Conservation (phyloP, 1,139 yeast genomes). For the Protomyces inundatus region DNA sequence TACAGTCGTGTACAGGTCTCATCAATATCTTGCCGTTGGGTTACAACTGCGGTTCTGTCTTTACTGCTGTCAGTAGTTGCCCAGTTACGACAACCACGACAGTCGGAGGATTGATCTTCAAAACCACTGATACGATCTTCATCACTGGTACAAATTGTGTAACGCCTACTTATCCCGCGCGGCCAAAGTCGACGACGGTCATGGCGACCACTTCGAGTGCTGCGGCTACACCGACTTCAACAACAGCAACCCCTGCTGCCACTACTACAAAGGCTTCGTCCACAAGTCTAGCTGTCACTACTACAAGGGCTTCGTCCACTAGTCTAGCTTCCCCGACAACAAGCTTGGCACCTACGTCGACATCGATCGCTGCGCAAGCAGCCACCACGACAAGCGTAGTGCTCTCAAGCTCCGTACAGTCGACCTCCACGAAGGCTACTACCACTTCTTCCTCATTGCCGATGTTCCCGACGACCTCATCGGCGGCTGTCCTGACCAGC, state of each 20-base stretch:
- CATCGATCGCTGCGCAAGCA: not conserved
- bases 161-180: not conserved
- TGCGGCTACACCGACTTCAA: not conserved
- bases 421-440: not conserved
- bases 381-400: not conserved
- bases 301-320: not conserved
- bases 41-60: not conserved
- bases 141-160: not conserved
- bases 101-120: no score
- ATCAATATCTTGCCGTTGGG: not conserved
- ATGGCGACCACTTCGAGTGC: not conserved
- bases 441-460: not conserved
- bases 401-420: not conserved
- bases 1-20: not conserved
- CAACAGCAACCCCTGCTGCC: not conserved
- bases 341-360: not conserved
- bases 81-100: not conserved
- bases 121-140: no score
- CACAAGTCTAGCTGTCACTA: not conserved
- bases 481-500: not conserved
- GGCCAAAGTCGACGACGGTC: not conserved
- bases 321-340: not conserved
- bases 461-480: not conserved
- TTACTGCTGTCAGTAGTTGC: not conserved
- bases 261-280: not conserved